phyloP scores from a whole-genome alignment of 106 monocot genomes.

The Chionographis japonica region DNA sequence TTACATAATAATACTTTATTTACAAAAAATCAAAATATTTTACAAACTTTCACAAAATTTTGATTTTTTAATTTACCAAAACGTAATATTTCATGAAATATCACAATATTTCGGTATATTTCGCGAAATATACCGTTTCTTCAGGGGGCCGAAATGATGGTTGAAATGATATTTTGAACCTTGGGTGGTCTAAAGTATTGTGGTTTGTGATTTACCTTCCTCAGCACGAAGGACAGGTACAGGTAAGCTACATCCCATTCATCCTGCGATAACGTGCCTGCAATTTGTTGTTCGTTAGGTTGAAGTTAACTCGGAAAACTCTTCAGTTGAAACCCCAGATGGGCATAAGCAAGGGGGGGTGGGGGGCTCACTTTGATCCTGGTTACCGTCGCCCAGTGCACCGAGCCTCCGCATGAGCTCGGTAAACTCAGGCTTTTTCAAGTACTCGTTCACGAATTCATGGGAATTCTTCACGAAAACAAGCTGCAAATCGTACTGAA shows the following conservation, averaged over 20 bases:
- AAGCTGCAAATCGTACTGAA: slow-evolving; percentile 83
- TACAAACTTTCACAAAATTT: too few species aligned
- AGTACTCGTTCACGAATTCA: slow-evolving; percentile 83
- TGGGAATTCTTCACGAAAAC: slow-evolving; percentile 89
- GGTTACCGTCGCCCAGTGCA: slow-evolving; percentile 86
- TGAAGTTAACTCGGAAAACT: not conserved
- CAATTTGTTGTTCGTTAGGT: slow-evolving; percentile 5
- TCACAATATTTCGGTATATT: too few species aligned
- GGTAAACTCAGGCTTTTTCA: slow-evolving; percentile 75
- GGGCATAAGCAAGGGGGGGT: too few species aligned
- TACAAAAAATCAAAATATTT: too few species aligned
- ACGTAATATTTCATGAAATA: too few species aligned
- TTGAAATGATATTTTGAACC: not conserved
- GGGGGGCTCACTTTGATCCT: slow-evolving; percentile 63
- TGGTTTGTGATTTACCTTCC: slow-evolving; percentile 48
- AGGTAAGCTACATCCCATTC: slow-evolving; percentile 96
- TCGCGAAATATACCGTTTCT: not conserved
- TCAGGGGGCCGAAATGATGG: not conserved
- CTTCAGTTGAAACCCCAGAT: not conserved
- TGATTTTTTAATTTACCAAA: too few species aligned
- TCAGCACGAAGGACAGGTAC: slow-evolving; percentile 72
- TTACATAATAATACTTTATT: not conserved
- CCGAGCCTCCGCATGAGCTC: slow-evolving; percentile 97
- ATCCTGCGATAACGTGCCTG: slow-evolving; percentile 75
- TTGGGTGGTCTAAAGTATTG: not conserved